Base-by-base conservation (phyloP, 2,329 filamentous ascomycete species). In the Pseudopyricularia cyperi region DNA sequence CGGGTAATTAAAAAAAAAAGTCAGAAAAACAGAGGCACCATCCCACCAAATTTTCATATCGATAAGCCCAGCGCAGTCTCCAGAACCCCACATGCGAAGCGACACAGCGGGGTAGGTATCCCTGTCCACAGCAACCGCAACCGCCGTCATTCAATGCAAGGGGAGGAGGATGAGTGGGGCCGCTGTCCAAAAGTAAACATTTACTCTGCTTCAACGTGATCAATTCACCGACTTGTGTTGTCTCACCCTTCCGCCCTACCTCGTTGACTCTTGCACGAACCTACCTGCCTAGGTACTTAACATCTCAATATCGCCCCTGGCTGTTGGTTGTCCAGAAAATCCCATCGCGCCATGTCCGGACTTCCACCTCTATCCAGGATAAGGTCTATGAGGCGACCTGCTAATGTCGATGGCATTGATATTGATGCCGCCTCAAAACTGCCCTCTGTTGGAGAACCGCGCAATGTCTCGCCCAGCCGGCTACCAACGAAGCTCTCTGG, bases 401-500 rank as follows among this genome's bases (percentile, higher is more conserved):
- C 37, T 19, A 42, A 42, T 42, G n/a, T 19, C 37, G 37, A 42
- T 11, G 4, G n/a, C 17, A 42, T 11, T 19, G 37, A 42, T 22
- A 19, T 7, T 9, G 17, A 42, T 9, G 17, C 7, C 37, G n/a
- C n/a, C n/a, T 42, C 37, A 3, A 42, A 19, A 19, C 37, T 42
- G 17, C 37, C 37, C 30, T 22, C 46, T 48, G 30, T 22, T 11
- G 46, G 55, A 56, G 46, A 48, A 49, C 39, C 60, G 26, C 65
- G 69, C 53, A 70, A 62, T 57, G 60, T 57, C 17, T 77, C 75
- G 9, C 74, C 75, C 2, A 78, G 71, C 59, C 69, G 74, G 37
- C 64, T 78, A 32, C 74, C 74, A 37, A 61, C 72, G 57, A 76
- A 74, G 46, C 51, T 53, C 47, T 24, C 55, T 14, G 50, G 54